Base-by-base conservation (phyloP, 2,329 filamentous ascomycete genomes). In the Teratosphaeria viscida region DNA sequence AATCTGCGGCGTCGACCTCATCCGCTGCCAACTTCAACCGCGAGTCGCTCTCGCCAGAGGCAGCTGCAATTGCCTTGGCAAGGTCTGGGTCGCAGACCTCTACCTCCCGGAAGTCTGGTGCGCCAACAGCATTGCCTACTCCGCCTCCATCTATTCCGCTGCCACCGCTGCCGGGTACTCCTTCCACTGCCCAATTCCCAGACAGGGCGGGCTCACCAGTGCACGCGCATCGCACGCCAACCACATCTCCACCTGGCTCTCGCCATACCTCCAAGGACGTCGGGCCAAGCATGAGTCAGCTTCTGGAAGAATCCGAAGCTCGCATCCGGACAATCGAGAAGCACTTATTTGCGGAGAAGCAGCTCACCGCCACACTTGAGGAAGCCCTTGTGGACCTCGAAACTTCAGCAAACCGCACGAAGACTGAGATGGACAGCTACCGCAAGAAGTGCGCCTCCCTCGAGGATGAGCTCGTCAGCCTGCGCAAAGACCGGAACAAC, bases 321-420 rank as follows among this genome's bases (percentile, higher is more conserved):
- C 91, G 92, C 64, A 95, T 99, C 71, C 87, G 89, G 61, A 95
- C 90, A 6, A 95, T 99, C 63, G 92, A 99, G 79, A 97, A 96
- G 79, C 91, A 97, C 71, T 82, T 99, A 27, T 88, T 89, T 65
- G 94, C 94, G 3, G 94, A 99, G 79, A 95, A 95, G 73, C 92
- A 97, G 74, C 85, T 99, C 61, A 99, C 92, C 0, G 87, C 90
- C 55, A 97, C 92, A 2, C 82, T 99, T 47, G 94, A 99, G 74
- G 92, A 97, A 76, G 94, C 94, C 6, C 84, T 99, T 34, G 92
- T 90, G 2, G 94, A 99, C 69, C 84, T 99, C 43, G 94, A 99
- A 76, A 84, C 85, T 59, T 91, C 95, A 67, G 91, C 89, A 69
- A 95, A 92, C 75, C 92, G 92, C 79, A 86, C 92, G 74, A 95